Percentiles rank a stretch among this genome's conserved stretches.
phyloP scores from a whole-genome alignment of 164 flowering plant species.

The Kingdonia uniflora region DNA sequence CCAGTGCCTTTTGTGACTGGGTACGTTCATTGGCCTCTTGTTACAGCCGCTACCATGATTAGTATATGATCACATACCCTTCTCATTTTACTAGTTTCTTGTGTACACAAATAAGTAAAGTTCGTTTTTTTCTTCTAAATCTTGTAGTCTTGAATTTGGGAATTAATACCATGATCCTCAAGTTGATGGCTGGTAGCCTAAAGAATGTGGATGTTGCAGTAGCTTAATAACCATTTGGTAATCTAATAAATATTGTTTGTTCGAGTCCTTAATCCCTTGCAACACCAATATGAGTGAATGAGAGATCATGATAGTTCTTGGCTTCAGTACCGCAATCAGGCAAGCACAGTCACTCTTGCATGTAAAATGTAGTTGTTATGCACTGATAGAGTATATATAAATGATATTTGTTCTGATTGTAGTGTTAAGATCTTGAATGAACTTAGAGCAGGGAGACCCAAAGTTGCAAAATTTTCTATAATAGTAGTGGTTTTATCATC shows the following conservation, averaged over 20 bases:
- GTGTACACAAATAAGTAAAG: neutral
- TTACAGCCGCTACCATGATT: conserved; percentile 64
- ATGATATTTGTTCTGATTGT: neutral
- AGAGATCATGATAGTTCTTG: conserved; percentile 27
- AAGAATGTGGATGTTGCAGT: conserved; percentile 32
- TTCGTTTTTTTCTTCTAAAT: neutral
- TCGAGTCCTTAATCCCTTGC: conserved; percentile 6
- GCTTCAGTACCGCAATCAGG: conserved; percentile 42
- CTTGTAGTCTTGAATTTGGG: conserved; percentile 35
- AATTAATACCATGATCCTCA: conserved; percentile 28
- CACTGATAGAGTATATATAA: neutral
- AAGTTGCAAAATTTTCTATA: conserved; percentile 27
- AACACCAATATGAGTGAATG: conserved; percentile 29
- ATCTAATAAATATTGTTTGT: neutral
- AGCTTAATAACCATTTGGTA: conserved; percentile 37
- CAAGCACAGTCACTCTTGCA: conserved; percentile 2
- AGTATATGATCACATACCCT: conserved; percentile 18
- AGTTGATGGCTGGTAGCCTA: conserved; percentile 32
- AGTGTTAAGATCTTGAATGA: conserved; percentile 28
- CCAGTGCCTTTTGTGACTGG: conserved; percentile 44
- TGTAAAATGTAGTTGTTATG: neutral
- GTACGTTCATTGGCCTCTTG: conserved; percentile 39
- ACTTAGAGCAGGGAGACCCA: conserved; percentile 31
- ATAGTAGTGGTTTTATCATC: conserved; percentile 16
- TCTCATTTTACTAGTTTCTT: conserved; percentile 6